Base-by-base conservation (phyloP, 257 asterid genomes). In the Solanum piurae region DNA sequence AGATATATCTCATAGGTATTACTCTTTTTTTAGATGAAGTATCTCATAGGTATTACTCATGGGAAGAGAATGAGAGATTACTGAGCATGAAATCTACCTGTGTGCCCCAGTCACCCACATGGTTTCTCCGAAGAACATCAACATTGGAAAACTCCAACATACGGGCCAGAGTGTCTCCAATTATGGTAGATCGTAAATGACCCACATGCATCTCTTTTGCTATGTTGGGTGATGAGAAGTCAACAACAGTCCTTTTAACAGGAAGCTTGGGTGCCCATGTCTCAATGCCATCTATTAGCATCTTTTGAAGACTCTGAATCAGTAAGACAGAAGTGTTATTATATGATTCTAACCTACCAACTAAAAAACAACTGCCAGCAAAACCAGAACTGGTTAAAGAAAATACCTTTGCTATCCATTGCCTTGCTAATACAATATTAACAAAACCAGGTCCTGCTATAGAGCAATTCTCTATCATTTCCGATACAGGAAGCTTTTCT, bases 131-230 rank as follows among this genome's bases (percentile, higher is more conserved):
- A 77, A 97, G 94, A 92, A 96, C 99, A 86, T 94, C 95, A 88
- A 96, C 98, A 80, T 96, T 93, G 85, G 98, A 93, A 88, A 89
- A 95, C 92, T 97, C 99, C 87, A 97, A 89, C 99, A 96, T 93
- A 84, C 99, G 98, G 66, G 99, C 98, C 34, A 97, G 90, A 75
- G 99, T 96, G 87, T 97, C 98, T 37, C 99, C 99, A 86, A 97
- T 97, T 52, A 97, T 97, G 25, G 99, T 95, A 23, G 99, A 97
- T 87, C 99, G 91, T 86, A 97, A 91, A 90, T 97, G 99, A 84
- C 99, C 99, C 46, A 97, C 99, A 87, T 97, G 99, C 99, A 97
- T 96, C 89, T 97, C 99, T 91, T 97, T 97, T 55, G 99, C 99
- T 58, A 96, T 95, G 92, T 97, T 97, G 34, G 99, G 99, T 5